These are phyloP conservation scores for Clitopilus passeckerianus DNA, from an alignment of 768 basidiomycete species.

Conservation along the genomic window DNA sequence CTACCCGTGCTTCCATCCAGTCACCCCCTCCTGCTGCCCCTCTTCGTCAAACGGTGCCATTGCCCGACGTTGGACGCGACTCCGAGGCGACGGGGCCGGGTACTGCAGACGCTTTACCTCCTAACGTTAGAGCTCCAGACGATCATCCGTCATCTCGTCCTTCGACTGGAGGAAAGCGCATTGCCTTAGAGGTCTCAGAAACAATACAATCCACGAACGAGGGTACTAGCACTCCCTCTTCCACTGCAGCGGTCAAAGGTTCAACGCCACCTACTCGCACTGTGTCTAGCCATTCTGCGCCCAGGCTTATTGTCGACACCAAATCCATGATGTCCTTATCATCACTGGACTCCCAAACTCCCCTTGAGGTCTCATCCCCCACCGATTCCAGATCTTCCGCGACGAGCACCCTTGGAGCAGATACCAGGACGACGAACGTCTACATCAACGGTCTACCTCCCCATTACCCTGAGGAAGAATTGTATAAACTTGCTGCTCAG, in stretches of 20 bases:
- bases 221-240: not conserved
- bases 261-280: not conserved
- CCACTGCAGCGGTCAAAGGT: not conserved
- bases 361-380: not conserved
- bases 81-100: not conserved
- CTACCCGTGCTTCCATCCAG: conserved; percentile 1
- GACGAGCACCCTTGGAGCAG: conserved; percentile 6
- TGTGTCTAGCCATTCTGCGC: not conserved
- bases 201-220: not conserved
- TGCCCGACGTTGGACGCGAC: conserved; percentile 2
- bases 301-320: not conserved
- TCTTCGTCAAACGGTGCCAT: conserved; percentile 14
- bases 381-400: not conserved
- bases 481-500: conserved; percentile 65
- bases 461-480: conserved; percentile 75
- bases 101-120: not conserved
- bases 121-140: no score
- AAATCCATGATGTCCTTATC: not conserved
- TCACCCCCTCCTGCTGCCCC: conserved; percentile 23
- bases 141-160: not conserved
- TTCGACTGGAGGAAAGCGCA: not conserved
- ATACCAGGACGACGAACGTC: conserved; percentile 63
- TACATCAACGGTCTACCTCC: conserved; percentile 88
- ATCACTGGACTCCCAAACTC: not conserved
- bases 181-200: not conserved